These are phyloP conservation scores for Penicillium oxalicum DNA, from an alignment of 2,329 filamentous ascomycete species.

Conservation along the genomic window DNA sequence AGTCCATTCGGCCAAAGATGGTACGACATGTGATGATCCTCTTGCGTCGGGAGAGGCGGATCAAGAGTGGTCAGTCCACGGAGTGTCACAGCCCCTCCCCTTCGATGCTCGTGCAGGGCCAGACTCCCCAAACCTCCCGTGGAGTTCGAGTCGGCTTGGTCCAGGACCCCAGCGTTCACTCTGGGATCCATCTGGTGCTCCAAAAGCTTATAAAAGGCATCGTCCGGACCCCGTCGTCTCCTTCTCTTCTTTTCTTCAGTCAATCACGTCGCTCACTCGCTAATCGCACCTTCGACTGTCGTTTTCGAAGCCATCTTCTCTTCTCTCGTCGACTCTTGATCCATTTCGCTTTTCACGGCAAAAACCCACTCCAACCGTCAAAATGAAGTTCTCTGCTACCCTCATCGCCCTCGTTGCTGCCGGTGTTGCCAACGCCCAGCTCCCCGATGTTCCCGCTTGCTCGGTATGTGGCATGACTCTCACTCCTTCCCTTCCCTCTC, in stretches of 20 bases:
- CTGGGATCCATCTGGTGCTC: no score
- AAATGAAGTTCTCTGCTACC: constrained; percentile 31
- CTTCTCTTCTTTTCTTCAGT: constrained; percentile 5
- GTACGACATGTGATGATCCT: constrained; percentile 7
- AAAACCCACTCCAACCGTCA: constrained; percentile 9
- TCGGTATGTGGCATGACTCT: constrained; percentile 33
- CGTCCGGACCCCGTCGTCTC: constrained; percentile 5
- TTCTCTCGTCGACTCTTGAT: neutral
- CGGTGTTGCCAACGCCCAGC: constrained; percentile 43
- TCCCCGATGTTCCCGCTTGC: constrained; percentile 42
- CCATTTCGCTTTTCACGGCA: neutral
- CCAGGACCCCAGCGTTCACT: no score
- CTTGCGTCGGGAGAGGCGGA: neutral
- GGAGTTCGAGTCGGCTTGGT: neutral
- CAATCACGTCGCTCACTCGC: constrained; percentile 11
- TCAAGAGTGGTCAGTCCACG: no score
- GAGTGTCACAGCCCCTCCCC: no score
- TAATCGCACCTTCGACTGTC: constrained; percentile 16
- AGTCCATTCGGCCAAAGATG: constrained; percentile 11
- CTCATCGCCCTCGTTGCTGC: constrained; percentile 38
- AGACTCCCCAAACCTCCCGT: neutral
- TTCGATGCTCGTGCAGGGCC: neutral
- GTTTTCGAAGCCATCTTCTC: constrained; percentile 12
- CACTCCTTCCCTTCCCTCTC: no score
- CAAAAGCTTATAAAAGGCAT: constrained; percentile 21